phyloP scores from a whole-genome alignment of 331 rosid genomes.

The Malus hybrid region DNA sequence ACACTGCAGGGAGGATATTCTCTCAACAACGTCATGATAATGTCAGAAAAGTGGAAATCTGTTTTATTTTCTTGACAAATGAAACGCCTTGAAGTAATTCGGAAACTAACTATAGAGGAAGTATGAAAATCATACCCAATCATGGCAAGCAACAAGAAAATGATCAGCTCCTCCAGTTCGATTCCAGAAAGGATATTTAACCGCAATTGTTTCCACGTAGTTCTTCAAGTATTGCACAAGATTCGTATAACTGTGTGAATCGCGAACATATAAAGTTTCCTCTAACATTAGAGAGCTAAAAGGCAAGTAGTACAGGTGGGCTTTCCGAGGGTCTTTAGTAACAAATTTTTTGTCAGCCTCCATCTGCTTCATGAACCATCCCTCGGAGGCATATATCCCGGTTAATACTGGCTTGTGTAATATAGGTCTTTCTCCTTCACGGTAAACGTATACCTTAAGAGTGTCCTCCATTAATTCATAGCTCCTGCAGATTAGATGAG shows the following conservation, averaged over 20 bases:
- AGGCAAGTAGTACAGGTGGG: constrained; percentile 90
- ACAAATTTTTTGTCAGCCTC: constrained; percentile 62
- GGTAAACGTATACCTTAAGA: constrained; percentile 71
- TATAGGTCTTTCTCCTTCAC: constrained; percentile 71
- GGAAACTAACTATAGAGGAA: background rate
- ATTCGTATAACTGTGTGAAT: constrained; percentile 59
- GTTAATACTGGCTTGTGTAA: constrained; percentile 65
- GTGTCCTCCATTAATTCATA: constrained; percentile 83
- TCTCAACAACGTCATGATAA: no score
- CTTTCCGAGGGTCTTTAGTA: constrained; percentile 50
- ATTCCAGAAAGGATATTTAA: constrained; percentile 79
- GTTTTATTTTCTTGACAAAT: background rate
- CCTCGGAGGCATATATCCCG: constrained; percentile 95
- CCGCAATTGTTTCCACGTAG: constrained; percentile 42
- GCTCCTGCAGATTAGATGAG: constrained; percentile 48
- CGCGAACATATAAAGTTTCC: constrained; percentile 49
- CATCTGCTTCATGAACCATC: constrained; percentile 87
- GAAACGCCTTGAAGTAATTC: background rate
- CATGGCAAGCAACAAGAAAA: constrained; percentile 97
- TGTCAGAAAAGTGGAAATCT: background rate
- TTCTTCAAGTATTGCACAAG: constrained; percentile 57
- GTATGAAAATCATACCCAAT: constrained; percentile 62
- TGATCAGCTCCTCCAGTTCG: constrained; percentile 85
- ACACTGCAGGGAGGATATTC: no score
- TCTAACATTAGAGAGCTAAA: constrained; percentile 83